Conservation (phyloP, 257 asterid genomes). For the Capsicum pubescens region DNA sequence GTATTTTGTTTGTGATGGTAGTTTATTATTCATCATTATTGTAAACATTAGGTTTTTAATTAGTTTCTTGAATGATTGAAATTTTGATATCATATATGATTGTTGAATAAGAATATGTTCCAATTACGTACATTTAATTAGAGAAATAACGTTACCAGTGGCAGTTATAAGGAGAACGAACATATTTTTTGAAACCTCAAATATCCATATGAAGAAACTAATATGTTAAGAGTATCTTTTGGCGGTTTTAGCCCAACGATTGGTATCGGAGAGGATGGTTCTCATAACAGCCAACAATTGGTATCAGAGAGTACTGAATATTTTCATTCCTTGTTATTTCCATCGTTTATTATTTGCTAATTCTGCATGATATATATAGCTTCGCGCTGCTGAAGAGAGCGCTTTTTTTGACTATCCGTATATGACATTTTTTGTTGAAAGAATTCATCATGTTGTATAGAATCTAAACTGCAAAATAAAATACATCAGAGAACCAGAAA, state of each 20-base stretch:
- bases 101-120: background rate
- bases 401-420: background rate
- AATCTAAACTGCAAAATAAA: constrained; percentile 28
- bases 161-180: background rate
- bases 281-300: background rate
- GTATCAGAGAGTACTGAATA: background rate
- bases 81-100: background rate
- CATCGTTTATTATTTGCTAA: background rate
- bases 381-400: background rate
- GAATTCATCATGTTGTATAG: constrained; percentile 20
- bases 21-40: no score
- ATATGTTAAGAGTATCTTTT: no score
- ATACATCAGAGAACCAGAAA: constrained; percentile 37
- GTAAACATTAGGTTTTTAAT: background rate
- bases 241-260: background rate
- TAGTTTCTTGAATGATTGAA: background rate
- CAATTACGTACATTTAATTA: background rate
- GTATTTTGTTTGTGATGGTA: no score
- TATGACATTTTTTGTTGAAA: background rate
- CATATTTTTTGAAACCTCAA: background rate
- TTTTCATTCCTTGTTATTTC: background rate
- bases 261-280: background rate
- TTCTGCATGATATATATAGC: background rate
- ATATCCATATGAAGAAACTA: no score
- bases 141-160: background rate